phyloP scores from a whole-genome alignment of 1,139 yeast species.

The Nakaseomyces delphensis region DNA sequence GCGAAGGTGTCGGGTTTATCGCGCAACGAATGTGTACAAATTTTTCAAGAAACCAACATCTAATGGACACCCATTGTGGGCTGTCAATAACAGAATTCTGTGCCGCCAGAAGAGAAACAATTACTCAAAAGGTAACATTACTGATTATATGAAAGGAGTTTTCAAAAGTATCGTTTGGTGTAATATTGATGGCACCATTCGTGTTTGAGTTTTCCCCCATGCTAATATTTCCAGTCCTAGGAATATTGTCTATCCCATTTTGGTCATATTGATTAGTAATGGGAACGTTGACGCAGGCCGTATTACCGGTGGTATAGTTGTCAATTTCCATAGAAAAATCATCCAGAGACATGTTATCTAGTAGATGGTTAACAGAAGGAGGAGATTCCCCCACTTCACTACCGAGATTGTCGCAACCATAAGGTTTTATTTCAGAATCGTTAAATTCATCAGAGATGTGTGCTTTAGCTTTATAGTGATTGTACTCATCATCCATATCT shows the following conservation, averaged over 20 bases:
- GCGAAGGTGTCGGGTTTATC: too few relatives aligned
- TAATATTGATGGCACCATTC: not conserved
- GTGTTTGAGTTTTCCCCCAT: not conserved
- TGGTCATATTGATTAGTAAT: constrained; percentile 1
- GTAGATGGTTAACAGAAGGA: constrained; percentile 13
- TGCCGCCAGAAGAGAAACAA: too few relatives aligned
- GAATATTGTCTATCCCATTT: not conserved
- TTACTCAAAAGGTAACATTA: not conserved
- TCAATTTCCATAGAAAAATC: constrained; percentile 11
- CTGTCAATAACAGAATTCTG: too few relatives aligned
- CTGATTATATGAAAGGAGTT: not conserved
- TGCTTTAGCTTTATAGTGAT: constrained; percentile 1
- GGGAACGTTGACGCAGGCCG: not conserved
- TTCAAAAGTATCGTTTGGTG: not conserved
- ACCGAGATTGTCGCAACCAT: constrained; percentile 5
- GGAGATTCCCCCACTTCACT: not conserved
- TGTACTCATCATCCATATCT: constrained; percentile 2
- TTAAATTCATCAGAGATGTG: constrained; percentile 6
- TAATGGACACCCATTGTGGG: too few relatives aligned
- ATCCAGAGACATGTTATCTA: constrained; percentile 17
- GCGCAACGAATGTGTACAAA: too few relatives aligned
- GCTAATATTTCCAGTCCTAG: not conserved
- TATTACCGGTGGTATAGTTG: not conserved
- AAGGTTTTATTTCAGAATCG: not conserved
- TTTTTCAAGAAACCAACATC: too few relatives aligned